Evolutionary conservation across 2,329 filamentous ascomycete genomes (phyloP), one percentile per base, ranked within the genome.

Genomic region (Neofusicoccum parvum): DNA sequence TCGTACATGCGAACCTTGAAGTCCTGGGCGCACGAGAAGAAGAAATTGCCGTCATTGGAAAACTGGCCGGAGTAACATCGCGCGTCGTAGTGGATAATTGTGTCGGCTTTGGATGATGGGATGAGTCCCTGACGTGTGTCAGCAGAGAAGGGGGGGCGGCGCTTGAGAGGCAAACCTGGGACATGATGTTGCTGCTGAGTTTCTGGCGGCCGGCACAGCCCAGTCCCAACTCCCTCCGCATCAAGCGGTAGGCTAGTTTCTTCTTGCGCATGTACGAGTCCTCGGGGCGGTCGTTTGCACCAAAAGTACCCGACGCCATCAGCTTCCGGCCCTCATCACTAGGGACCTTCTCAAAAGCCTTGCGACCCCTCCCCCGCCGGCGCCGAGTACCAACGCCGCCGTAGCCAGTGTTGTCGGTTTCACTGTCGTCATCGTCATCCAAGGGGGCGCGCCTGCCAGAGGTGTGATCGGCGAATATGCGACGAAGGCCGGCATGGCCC

Each of bases 1-100:
- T 98, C 94, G 78, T 98, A 99, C 92, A 99, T 94, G 62, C 94
- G 90, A 10, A 99, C 93, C 70, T 88, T 90, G 80, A 97, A 97
- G 78, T 98, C 94, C 77, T 97, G 92, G 10, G 90, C 91, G 73
- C 91, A 95, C 5, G 90, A 89, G 75, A 94, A 98, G 81, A 97
- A 98, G 81, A 98, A 98, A 77, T 97, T 96, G 32, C 95, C 95
- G 72, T 99, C 95, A 69, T 96, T 92, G 0, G 92, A 97, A 76
- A 98, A 99, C 75, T 98, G 94, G 1, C 95, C 95, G 3, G 92
- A 97, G 74, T 98, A 98, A 62, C 95, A 94, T 46, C 92, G 88
- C 5, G 90, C 86, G 64, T 94, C 87, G 74, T 94, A 96, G 72
- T 96, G 91, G 68, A 98, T 90, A 67, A 97, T 91, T 72, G 91